Evolutionary conservation across 148 eudicot species (phyloP).

Genomic region (Rhododendron ferrugineum): DNA sequence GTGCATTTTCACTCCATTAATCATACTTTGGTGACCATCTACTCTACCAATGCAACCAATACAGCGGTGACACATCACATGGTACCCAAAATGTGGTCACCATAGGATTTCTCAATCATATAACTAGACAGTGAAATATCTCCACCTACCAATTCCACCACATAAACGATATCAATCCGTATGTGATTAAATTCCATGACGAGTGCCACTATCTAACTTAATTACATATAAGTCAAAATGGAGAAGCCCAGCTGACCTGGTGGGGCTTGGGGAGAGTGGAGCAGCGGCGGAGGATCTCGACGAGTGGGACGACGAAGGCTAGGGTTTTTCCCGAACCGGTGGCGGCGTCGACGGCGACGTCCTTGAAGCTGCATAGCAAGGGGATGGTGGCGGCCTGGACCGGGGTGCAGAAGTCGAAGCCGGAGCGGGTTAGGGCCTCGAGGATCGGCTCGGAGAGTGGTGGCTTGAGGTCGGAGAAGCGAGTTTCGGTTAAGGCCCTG

Average conservation of each 20-base stretch:
- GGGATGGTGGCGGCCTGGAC: constrained; percentile 95
- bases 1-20: neutral
- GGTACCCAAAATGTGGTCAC: too few species aligned
- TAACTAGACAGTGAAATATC: neutral
- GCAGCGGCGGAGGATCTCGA: constrained; percentile 69
- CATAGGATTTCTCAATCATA: neutral
- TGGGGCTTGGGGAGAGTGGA: constrained; percentile 51
- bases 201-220: neutral
- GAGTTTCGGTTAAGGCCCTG: constrained; percentile 63
- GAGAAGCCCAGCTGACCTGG: constrained; percentile 35
- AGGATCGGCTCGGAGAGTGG: constrained; percentile 58
- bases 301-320: constrained; percentile 72
- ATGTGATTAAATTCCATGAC: neutral
- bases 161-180: neutral
- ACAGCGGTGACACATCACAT: neutral
- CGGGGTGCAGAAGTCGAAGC: constrained; percentile 81
- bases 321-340: constrained; percentile 96
- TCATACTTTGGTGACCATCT: neutral
- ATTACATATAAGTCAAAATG: neutral
- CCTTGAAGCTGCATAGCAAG: constrained; percentile 58
- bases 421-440: constrained; percentile 43
- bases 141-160: neutral
- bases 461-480: constrained; percentile 73
- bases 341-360: constrained; percentile 96
- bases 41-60: too few species aligned